These are phyloP conservation scores for Boletus reticuloceps DNA, from an alignment of 768 basidiomycete species.

Conservation along the genomic window DNA sequence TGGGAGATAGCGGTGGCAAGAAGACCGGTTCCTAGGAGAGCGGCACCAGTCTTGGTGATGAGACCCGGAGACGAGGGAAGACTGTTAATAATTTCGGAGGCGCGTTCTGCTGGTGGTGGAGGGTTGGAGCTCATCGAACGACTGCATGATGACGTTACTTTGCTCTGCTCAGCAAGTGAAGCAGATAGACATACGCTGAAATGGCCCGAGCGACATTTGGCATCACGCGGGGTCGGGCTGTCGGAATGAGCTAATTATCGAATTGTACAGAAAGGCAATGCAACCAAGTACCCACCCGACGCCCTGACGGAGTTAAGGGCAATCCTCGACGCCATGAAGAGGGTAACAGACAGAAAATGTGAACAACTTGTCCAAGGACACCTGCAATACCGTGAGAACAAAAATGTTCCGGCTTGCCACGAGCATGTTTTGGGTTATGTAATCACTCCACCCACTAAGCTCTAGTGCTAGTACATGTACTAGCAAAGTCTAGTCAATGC, in stretches of 20 bases:
- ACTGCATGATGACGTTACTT: slow-evolving; percentile 35
- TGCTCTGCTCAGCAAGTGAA: slow-evolving; percentile 4
- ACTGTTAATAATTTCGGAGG: slow-evolving; percentile 86
- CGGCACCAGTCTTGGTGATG: slow-evolving; percentile 93
- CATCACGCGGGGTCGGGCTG: slow-evolving; percentile 56
- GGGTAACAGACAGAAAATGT: slow-evolving; percentile 5
- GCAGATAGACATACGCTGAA: slow-evolving; percentile 41
- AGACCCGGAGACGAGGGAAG: slow-evolving; percentile 81
- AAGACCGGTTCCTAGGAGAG: slow-evolving; percentile 86
- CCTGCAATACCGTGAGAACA: slow-evolving; percentile 27
- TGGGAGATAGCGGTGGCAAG: slow-evolving; percentile 92
- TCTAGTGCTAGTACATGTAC: too few relatives aligned
- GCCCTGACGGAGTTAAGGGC: slow-evolving; percentile 62
- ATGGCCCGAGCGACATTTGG: slow-evolving; percentile 45
- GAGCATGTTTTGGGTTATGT: slow-evolving; percentile 15
- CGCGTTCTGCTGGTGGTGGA: slow-evolving; percentile 80
- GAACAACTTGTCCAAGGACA: slow-evolving; percentile 1
- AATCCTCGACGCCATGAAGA: slow-evolving; percentile 67
- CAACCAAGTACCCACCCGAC: slow-evolving; percentile 42
- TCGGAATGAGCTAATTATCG: background rate
- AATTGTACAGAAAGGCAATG: background rate
- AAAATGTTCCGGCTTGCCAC: slow-evolving; percentile 32
- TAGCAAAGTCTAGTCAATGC: too few relatives aligned
- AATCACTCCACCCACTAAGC: slow-evolving; percentile 1
- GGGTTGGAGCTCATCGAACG: slow-evolving; percentile 66